Evolutionary conservation across 1,139 yeast species (phyloP), one percentile per base, ranked within the genome.

Genomic region (Saccharomyces hybrid): DNA sequence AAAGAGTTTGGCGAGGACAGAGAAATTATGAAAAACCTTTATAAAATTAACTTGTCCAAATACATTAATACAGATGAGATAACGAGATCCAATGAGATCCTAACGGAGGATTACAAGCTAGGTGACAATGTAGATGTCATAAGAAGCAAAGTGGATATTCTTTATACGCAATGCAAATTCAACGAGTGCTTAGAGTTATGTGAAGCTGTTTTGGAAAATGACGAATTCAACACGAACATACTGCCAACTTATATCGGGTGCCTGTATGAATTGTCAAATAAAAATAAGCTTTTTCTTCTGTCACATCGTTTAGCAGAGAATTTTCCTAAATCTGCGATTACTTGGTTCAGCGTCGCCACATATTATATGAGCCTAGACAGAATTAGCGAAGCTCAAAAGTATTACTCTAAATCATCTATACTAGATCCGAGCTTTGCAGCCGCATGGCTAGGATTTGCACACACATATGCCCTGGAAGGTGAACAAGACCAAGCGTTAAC

Each of bases 381-480:
- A 65, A 76, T 88, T 13, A 71, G 83, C 5, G 98, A 91, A 61
- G 96, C 98, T 0, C 76, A 99, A 55, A 80, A 87, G 59, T 89
- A 81, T 67, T 95, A 91, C 70, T 84, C 95, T 54, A 91, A 89
- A 68, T 93, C 98, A 0, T 89, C 98, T 0, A 77, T 90, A 61
- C 72, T 91, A 60, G 86, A 89, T 62, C 96, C 99, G 0, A 88
- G 85, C 61, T 90, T 88, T 73, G 96, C 96, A 0, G 95, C 88
- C 53, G 96, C 98, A 0, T 95, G 99, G 99, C 84, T 95, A 50
- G 99, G 98, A 1, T 95, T 95, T 74, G 98, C 98, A 0, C 98
- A 93, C 67, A 91, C 99, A 0, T 95, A 90, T 78, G 97, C 97
- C 0, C 86, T 88, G 1, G 99, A 95, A 69, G 96, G 97, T 8